Evolutionary conservation across 768 basidiomycete genomes (phyloP).

Genomic region (Tephrocybe sp.): DNA sequence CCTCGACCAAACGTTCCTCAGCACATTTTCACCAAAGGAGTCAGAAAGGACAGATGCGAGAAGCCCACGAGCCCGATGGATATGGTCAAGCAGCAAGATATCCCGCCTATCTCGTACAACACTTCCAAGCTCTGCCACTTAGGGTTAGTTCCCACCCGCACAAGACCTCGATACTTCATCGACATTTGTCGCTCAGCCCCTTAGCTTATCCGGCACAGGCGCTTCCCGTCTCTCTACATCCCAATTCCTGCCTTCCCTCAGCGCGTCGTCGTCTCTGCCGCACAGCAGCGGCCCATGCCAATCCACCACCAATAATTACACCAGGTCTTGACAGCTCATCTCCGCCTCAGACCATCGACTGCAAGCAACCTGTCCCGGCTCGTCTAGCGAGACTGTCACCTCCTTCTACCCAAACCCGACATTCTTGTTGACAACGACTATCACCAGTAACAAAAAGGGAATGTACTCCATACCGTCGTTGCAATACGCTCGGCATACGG

Average conservation of each 20-base stretch:
- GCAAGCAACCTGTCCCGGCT: slow-evolving; percentile 8
- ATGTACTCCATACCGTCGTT: too few species aligned
- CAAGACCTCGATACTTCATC: background rate
- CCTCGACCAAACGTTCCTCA: too few species aligned
- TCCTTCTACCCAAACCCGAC: too few species aligned
- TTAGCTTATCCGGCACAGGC: slow-evolving; percentile 31
- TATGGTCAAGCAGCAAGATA: slow-evolving; percentile 43
- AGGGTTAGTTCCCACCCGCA: background rate
- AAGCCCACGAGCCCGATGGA: slow-evolving; percentile 14
- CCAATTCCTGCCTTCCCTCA: slow-evolving; percentile 52
- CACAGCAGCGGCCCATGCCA: slow-evolving; percentile 2
- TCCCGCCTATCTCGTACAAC: slow-evolving; percentile 19
- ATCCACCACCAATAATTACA: too few species aligned
- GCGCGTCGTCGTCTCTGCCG: slow-evolving; percentile 52
- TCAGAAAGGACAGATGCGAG: too few species aligned
- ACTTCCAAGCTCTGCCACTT: background rate
- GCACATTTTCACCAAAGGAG: too few species aligned
- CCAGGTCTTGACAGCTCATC: too few species aligned
- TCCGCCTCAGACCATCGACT: slow-evolving; percentile 7
- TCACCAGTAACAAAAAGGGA: too few species aligned
- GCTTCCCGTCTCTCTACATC: slow-evolving; percentile 55
- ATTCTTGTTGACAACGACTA: too few species aligned
- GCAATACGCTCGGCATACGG: too few species aligned
- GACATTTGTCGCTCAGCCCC: slow-evolving; percentile 35
- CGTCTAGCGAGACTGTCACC: slow-evolving; percentile 7